Conservation (phyloP, 768 basidiomycete genomes). For the Lactarius vividus region DNA sequence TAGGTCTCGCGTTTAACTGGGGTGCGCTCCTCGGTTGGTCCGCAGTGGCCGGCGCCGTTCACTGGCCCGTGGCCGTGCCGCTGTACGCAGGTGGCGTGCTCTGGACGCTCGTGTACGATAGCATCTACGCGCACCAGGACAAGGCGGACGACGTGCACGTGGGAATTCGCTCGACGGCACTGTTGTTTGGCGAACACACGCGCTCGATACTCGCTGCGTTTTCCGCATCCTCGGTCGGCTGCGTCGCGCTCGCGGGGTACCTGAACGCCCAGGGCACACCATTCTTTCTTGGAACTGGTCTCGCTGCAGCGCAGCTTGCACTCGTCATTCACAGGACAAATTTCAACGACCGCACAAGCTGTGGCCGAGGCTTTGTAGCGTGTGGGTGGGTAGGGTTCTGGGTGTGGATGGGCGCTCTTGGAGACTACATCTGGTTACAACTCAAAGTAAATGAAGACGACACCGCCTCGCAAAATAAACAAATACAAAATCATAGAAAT, state of each 20-base stretch:
- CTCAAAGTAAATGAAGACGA: neutral
- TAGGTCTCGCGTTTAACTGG: slow-evolving; percentile 97
- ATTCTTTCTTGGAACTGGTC: slow-evolving; percentile 75
- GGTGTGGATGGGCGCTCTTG: slow-evolving; percentile 78
- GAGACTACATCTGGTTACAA: slow-evolving; percentile 53
- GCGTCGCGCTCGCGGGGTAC: slow-evolving; percentile 76
- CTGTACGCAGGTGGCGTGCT: slow-evolving; percentile 86
- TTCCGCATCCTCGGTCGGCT: slow-evolving; percentile 66
- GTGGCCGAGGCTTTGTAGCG: slow-evolving; percentile 86
- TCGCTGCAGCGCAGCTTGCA: slow-evolving; percentile 73
- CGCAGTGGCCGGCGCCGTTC: slow-evolving; percentile 74
- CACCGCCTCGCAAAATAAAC: neutral
- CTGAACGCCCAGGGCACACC: slow-evolving; percentile 71
- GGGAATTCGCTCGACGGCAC: slow-evolving; percentile 91
- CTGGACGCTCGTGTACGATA: slow-evolving; percentile 98
- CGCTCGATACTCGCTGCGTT: slow-evolving; percentile 73
- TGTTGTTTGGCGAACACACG: slow-evolving; percentile 80
- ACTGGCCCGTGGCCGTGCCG: slow-evolving; percentile 83
- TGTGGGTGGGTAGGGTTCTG: slow-evolving; percentile 89
- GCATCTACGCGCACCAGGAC: slow-evolving; percentile 99
- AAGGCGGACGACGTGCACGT: slow-evolving; percentile 85
- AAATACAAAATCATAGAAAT: neutral
- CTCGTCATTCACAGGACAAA: slow-evolving; percentile 74
- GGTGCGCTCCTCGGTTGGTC: slow-evolving; percentile 96
- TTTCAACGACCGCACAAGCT: slow-evolving; percentile 72